Evolutionary conservation across 768 basidiomycete species (phyloP), one percentile per base, ranked within the genome.

Genomic region (Steccherinum ochraceum): DNA sequence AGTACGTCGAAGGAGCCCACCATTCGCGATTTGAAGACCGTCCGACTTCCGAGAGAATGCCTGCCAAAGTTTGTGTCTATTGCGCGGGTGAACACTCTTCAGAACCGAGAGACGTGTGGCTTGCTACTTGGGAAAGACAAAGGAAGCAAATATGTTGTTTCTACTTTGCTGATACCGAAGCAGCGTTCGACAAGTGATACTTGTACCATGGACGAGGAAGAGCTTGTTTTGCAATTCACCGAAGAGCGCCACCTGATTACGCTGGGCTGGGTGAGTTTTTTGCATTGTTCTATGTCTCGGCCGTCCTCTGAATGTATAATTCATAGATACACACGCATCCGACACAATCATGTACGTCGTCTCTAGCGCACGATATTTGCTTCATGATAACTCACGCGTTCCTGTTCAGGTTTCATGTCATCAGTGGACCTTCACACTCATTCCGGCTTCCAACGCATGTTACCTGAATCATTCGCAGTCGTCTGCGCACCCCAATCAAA

Each of bases 401-500:
- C 27, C 20, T 54, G 4, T 23, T 10, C 50, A 86, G 83, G 83
- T 66, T 96, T 96, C 71, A 92, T 95, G 88, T 93, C 92, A 4
- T 94, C 92, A 5, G 84, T 94, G 16, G 93, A 95, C 64, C 67
- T 96, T 19, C 93, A 96, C 59, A 94, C 92, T 2, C 93, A 94
- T 65, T 83, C 88, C 1, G 85, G 80, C 5, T 96, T 93, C 69
- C 93, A 95, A 59, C 67, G 80, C 27, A 93, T 92, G 84, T 76
- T 96, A 3, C 88, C 87, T 0, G 93, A 96, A 62, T 92, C 89
- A 0, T 89, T 95, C 63, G 93, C 93, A 0, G 88, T 95, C 35
- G 93, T 96, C 13, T 93, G 90, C 60, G 89, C 92, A 3, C 93
- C 93, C 0, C 80, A 78, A 44, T 84, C 80, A 1, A 81, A 74